Percentiles rank a stretch among this genome's conserved stretches.
Conservation (phyloP, 2,329 filamentous ascomycete species). For the Diaporthe batatas region DNA sequence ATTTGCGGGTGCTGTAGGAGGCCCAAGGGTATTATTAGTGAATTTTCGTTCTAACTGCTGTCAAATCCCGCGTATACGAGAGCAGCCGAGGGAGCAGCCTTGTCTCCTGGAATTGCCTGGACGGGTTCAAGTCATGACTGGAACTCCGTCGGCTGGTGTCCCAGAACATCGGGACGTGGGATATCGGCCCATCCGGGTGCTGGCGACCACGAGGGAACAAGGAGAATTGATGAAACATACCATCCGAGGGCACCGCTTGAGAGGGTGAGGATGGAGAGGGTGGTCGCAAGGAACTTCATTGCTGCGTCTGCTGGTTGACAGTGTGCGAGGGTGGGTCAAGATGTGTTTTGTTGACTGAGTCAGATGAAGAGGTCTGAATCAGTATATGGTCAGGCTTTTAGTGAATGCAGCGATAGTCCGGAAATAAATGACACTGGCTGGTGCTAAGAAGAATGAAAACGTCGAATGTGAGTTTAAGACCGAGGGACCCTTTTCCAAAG, state of each 20-base stretch:
- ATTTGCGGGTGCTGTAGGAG: not conserved
- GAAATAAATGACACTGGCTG: not conserved
- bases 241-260: constrained; percentile 11
- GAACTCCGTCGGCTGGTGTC: not conserved
- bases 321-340: not conserved
- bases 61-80: not conserved
- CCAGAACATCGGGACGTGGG: constrained; percentile 6
- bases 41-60: not conserved
- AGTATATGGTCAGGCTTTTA: not conserved
- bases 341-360: not conserved
- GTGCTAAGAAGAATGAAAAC: not conserved
- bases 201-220: constrained; percentile 3
- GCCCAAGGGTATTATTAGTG: not conserved
- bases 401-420: not conserved
- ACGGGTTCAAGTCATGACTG: constrained; percentile 14
- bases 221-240: not conserved
- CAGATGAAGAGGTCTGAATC: not conserved
- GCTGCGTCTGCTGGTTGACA: not conserved
- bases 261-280: constrained; percentile 9
- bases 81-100: not conserved
- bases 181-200: not conserved
- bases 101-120: not conserved
- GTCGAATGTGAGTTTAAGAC: not conserved
- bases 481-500: not conserved
- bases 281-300: constrained; percentile 21